Base-by-base conservation (phyloP, 768 basidiomycete genomes). In the Xanthoconium stramineum region DNA sequence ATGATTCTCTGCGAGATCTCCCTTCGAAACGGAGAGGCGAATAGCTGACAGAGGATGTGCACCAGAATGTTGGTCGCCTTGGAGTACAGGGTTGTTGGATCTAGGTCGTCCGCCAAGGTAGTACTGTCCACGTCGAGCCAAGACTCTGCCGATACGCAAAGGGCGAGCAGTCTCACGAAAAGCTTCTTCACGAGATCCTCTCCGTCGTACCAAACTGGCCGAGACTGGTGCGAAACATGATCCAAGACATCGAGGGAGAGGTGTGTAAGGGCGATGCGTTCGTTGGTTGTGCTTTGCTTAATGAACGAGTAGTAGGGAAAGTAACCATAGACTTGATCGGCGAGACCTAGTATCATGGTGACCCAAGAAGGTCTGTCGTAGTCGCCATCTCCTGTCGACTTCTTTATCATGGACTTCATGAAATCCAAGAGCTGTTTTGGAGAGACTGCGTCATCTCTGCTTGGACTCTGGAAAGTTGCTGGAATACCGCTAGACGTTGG, bases 191-290 rank as follows among this genome's bases (percentile, higher is more conserved):
- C 73, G 35, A 85, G 66, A 40, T 75, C 73, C 10, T 75, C 73
- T 11, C 77, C 70, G 24, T 74, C 74, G 39, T 69, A 68, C 63
- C 79, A 84, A n/a, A 87, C 70, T 10, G 74, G 75, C 49, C 82
- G 79, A 13, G 81, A 78, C 38, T 76, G 75, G 57, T 66, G 69
- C n/a, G 81, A 78, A 28, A 79, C 76, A 54, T 77, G 75, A 58
- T 76, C 73, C 54, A 88, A 74, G 47, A 86, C 73, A 28, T 83
- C 79, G 44, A 88, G 70, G 6, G 81, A 78, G 13, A 78, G 68
- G 40, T 83, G 79, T 5, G 79, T 79, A 59, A 87, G 72, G 52
- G 73, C 76, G 53, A 83, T 74, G 60, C 81, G 83, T 63, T 86
- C 84, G 61, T 82, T 76, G 61, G 83, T 75, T 12, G 77, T 75